Evolutionary conservation across 257 asterid species (phyloP).

Genomic region (Solanum piurae): DNA sequence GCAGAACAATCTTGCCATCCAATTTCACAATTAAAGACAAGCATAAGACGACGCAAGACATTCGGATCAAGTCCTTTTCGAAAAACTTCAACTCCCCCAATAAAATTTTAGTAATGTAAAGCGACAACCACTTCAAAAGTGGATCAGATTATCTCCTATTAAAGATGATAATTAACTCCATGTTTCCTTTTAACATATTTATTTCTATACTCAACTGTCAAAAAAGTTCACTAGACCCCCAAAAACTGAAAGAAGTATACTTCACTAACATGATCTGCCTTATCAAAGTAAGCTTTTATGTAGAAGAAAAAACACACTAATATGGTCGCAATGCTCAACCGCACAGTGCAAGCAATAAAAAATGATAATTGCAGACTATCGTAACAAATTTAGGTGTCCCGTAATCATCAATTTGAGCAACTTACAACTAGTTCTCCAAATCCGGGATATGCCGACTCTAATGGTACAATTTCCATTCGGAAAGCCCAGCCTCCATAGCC

Average conservation of each 20-base stretch:
- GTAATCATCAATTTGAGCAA: conserved; percentile 2
- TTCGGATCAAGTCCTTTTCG: neutral
- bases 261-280: neutral
- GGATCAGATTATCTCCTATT: neutral
- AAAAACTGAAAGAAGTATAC: neutral
- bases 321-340: neutral
- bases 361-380: neutral
- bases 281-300: neutral
- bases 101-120: neutral
- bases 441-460: conserved; percentile 97
- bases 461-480: conserved; percentile 92
- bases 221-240: neutral
- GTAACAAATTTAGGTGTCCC: neutral
- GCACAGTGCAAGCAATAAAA: neutral
- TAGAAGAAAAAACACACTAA: neutral
- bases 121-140: neutral
- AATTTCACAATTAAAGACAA: neutral
- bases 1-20: neutral
- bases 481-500: conserved; percentile 99
- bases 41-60: neutral
- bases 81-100: neutral
- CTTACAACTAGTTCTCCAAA: conserved; percentile 92
- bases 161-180: neutral
- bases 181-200: neutral
- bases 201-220: neutral